Evolutionary conservation across 495 filamentous ascomycete genomes (phyloP).

Genomic region (Bacidia gigantensis): DNA sequence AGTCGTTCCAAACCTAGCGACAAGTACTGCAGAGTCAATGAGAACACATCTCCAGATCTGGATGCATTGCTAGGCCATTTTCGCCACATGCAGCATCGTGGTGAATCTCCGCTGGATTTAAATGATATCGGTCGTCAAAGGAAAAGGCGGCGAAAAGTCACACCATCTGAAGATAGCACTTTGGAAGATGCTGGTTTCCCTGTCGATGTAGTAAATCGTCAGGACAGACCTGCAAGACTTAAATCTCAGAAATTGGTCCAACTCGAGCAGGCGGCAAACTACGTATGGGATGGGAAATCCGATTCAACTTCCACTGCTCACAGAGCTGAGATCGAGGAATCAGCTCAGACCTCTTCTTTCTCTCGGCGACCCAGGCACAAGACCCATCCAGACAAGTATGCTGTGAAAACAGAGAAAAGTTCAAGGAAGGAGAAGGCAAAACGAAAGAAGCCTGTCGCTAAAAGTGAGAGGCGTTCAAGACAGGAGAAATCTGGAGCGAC

Average conservation of each 20-base stretch:
- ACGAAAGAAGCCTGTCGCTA: slow-evolving; percentile 23
- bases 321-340: background rate
- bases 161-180: background rate
- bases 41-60: background rate
- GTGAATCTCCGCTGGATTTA: background rate
- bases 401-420: slow-evolving; percentile 24
- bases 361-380: slow-evolving; percentile 47
- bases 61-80: background rate
- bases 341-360: slow-evolving; percentile 30
- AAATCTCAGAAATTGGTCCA: background rate
- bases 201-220: background rate
- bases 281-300: background rate
- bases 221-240: background rate
- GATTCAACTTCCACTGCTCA: background rate
- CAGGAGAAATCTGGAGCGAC: slow-evolving; percentile 30
- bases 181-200: background rate
- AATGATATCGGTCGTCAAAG: background rate
- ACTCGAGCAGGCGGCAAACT: background rate
- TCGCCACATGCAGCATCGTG: background rate
- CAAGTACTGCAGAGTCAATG: background rate
- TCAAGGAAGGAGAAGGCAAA: slow-evolving; percentile 30
- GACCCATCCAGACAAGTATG: slow-evolving; percentile 43
- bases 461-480: slow-evolving; percentile 28
- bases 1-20: background rate
- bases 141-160: background rate